These are phyloP conservation scores for Pisolithus sp. DNA, from an alignment of 768 basidiomycete genomes.

Conservation along the genomic window DNA sequence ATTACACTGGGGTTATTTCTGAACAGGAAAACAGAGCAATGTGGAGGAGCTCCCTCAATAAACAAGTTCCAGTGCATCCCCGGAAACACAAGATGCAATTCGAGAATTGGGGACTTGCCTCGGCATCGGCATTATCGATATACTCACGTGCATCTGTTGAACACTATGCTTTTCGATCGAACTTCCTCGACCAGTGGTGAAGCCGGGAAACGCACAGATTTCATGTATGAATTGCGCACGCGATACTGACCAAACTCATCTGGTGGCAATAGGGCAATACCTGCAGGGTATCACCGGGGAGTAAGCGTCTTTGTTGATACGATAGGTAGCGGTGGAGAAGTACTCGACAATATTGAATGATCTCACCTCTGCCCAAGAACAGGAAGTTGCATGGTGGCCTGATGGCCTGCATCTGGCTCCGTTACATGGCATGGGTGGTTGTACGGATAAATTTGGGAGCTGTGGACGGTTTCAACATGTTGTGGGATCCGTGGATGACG, in stretches of 20 bases:
- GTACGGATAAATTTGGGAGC: constrained; percentile 7
- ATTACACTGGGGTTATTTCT: too few species aligned
- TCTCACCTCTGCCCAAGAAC: background rate
- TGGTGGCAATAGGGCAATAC: background rate
- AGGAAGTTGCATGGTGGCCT: constrained; percentile 1
- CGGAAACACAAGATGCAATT: too few species aligned
- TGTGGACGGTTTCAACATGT: constrained; percentile 18
- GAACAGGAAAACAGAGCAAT: too few species aligned
- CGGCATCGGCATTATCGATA: too few species aligned
- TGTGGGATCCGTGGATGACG: constrained; percentile 2
- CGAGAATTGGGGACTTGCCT: too few species aligned
- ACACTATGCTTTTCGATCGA: too few species aligned
- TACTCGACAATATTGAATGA: background rate
- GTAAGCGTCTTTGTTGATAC: background rate
- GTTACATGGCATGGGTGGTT: constrained; percentile 6
- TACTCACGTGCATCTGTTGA: too few species aligned
- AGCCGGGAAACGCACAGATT: too few species aligned
- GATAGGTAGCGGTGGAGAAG: constrained; percentile 1
- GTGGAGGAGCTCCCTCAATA: too few species aligned
- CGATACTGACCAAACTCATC: background rate
- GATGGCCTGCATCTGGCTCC: constrained; percentile 11
- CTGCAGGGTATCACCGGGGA: background rate
- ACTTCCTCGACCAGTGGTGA: too few species aligned
- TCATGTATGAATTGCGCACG: background rate
- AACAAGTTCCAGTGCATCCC: too few species aligned